phyloP scores from a whole-genome alignment of 768 basidiomycete species.

The Lentinula boryana region DNA sequence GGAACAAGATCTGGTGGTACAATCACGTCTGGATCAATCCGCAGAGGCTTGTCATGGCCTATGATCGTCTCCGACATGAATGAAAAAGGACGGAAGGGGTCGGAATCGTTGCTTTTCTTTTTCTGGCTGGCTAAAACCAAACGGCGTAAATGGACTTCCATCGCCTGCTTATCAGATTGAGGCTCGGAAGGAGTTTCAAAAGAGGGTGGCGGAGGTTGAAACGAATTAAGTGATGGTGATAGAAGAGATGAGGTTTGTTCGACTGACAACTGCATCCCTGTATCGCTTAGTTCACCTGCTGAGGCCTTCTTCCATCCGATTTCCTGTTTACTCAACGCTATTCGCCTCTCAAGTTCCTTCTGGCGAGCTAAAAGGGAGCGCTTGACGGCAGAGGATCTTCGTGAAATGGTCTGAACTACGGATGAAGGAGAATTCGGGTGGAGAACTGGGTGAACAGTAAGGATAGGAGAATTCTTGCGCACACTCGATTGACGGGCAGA shows the following conservation, averaged over 20 bases:
- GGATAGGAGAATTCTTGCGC: background rate
- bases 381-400: conserved; percentile 30
- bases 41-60: background rate
- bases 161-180: conserved; percentile 23
- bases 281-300: background rate
- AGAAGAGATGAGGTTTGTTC: background rate
- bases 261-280: background rate
- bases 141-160: conserved; percentile 36
- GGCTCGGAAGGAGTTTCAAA: background rate
- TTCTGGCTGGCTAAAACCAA: conserved; percentile 21
- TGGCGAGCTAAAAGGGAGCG: conserved; percentile 33
- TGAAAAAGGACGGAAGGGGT: conserved; percentile 9
- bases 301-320: conserved; percentile 12
- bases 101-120: background rate
- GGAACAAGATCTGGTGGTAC: background rate
- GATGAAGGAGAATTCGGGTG: conserved; percentile 15
- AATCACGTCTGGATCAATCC: background rate
- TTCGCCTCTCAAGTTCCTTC: conserved; percentile 39
- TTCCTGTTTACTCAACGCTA: conserved; percentile 31
- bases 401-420: conserved; percentile 32
- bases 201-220: background rate
- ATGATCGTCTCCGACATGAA: conserved; percentile 9
- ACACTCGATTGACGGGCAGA: no score
- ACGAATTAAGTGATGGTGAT: background rate
- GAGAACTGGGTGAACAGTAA: background rate